phyloP scores from a whole-genome alignment of 345 rosid species.

The Sisymbrium altissimum region DNA sequence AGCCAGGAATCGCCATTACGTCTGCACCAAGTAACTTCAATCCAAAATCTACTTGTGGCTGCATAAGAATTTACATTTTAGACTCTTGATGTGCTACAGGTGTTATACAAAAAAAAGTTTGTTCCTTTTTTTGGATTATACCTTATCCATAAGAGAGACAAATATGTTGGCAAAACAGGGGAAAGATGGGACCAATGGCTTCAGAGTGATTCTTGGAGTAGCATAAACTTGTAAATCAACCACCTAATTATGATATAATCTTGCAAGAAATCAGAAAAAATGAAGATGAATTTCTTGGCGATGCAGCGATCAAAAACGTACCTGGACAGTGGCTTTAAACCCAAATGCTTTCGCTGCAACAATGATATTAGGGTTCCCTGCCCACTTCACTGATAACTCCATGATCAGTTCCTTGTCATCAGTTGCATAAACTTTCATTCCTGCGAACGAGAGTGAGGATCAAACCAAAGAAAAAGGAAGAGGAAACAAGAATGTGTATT shows the following conservation, averaged over 20 bases:
- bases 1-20: conserved; percentile 94
- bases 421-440: conserved; percentile 86
- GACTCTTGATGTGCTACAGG: neutral
- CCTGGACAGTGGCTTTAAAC: conserved; percentile 83
- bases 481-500: neutral
- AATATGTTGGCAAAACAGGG: conserved; percentile 93
- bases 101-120: neutral
- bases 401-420: conserved; percentile 95
- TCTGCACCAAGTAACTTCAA: conserved; percentile 85
- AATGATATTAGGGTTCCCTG: conserved; percentile 79
- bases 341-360: conserved; percentile 86
- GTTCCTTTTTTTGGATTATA: neutral
- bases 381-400: conserved; percentile 90
- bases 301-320: conserved; percentile 19
- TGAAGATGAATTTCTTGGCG: neutral
- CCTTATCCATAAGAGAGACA: conserved; percentile 96
- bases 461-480: neutral
- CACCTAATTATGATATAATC: conserved; percentile 45
- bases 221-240: conserved; percentile 94
- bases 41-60: conserved; percentile 98
- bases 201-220: conserved; percentile 82
- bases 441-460: conserved; percentile 34
- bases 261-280: neutral
- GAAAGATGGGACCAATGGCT: conserved; percentile 84
- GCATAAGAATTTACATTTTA: conserved; percentile 25